Conservation (phyloP, 768 basidiomycete genomes). For the Lepiota venenata region DNA sequence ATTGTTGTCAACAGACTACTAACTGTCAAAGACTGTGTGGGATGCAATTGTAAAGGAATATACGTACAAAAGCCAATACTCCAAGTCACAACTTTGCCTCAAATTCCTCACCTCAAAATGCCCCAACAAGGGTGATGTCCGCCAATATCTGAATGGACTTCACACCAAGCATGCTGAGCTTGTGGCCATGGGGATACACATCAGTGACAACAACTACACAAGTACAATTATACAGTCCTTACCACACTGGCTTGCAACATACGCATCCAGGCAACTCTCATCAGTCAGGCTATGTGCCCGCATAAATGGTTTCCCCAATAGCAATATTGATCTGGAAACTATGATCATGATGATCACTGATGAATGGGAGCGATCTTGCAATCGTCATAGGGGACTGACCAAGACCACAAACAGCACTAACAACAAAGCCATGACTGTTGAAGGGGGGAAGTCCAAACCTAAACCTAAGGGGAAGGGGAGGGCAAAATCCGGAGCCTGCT, state of each 20-base stretch:
- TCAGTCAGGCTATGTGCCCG: slow-evolving; percentile 14
- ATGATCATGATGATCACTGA: slow-evolving; percentile 24
- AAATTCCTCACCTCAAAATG: slow-evolving; percentile 28
- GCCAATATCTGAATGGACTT: slow-evolving; percentile 23
- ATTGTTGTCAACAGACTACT: no score
- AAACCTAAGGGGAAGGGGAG: slow-evolving; percentile 4
- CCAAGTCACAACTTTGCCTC: slow-evolving; percentile 22
- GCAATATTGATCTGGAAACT: slow-evolving; percentile 16
- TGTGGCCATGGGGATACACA: slow-evolving; percentile 24
- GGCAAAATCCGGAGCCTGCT: slow-evolving; percentile 19
- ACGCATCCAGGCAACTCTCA: slow-evolving; percentile 23
- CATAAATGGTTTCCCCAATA: neutral
- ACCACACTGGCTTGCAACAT: slow-evolving; percentile 23
- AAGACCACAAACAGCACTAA: slow-evolving; percentile 15
- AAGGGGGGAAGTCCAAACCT: no score
- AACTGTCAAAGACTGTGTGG: no score
- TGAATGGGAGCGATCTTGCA: no score
- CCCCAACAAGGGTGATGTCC: slow-evolving; percentile 23
- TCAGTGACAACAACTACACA: slow-evolving; percentile 26
- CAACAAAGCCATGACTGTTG: slow-evolving; percentile 21
- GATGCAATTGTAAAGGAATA: slow-evolving; percentile 28
- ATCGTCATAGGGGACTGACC: neutral
- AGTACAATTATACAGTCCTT: slow-evolving; percentile 29
- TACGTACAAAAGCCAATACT: slow-evolving; percentile 27
- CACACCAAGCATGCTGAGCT: slow-evolving; percentile 21